phyloP scores from a whole-genome alignment of 2,329 filamentous ascomycete species.

The Colletotrichum sp. region DNA sequence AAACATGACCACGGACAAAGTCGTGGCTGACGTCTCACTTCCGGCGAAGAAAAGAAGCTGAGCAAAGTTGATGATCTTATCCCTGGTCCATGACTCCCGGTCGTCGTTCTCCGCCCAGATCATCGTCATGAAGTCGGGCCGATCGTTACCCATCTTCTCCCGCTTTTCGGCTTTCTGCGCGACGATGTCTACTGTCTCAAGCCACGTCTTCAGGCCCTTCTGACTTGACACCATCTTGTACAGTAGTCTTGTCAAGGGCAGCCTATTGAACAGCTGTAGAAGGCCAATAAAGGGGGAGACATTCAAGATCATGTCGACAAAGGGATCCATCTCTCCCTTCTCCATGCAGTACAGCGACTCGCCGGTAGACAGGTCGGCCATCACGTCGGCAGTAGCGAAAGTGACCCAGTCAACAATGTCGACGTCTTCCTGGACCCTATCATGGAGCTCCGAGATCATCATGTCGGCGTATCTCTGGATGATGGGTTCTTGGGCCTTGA shows the following conservation, averaged over 20 bases:
- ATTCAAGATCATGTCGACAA: background rate
- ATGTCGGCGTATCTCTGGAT: constrained; percentile 29
- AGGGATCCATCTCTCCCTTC: constrained; percentile 13
- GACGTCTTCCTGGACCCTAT: background rate
- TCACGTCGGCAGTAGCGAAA: constrained; percentile 13
- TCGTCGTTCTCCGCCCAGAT: background rate
- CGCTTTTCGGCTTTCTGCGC: background rate
- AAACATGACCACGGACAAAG: background rate
- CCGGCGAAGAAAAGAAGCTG: background rate
- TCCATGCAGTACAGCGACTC: constrained; percentile 22
- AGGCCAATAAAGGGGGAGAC: background rate
- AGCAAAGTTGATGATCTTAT: background rate
- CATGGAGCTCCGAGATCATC: constrained; percentile 23
- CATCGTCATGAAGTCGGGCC: background rate
- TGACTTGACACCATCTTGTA: background rate
- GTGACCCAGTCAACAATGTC: constrained; percentile 24
- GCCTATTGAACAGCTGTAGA: constrained; percentile 1
- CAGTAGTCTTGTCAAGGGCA: background rate
- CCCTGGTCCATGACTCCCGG: background rate
- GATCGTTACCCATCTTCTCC: background rate
- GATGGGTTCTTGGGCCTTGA: constrained; percentile 32
- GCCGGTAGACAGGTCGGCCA: constrained; percentile 21
- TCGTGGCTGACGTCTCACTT: background rate
- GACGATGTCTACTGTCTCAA: background rate
- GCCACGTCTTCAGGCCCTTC: constrained; percentile 4